Percentiles rank a stretch among this genome's conserved stretches.
phyloP scores from a whole-genome alignment of 345 rosid species.

The Kandelia obovata region DNA sequence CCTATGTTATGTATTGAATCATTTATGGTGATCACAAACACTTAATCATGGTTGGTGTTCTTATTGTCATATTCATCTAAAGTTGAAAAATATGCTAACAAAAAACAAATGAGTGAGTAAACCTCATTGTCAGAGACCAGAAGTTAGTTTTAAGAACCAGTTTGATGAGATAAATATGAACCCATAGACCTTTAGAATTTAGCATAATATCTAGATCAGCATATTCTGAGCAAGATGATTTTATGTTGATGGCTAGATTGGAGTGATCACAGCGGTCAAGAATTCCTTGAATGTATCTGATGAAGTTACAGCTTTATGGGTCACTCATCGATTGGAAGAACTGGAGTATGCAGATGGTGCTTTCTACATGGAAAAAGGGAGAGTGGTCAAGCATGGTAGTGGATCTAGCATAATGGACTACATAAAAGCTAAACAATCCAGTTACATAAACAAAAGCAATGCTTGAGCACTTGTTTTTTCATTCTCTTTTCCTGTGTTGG shows the following conservation, averaged over 20 bases:
- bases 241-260: slow-evolving; percentile 43
- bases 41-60: too few relatives aligned
- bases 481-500: too few relatives aligned
- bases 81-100: too few relatives aligned
- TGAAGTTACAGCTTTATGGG: slow-evolving; percentile 86
- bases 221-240: slow-evolving; percentile 9
- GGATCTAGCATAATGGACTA: slow-evolving; percentile 50
- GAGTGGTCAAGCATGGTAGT: slow-evolving; percentile 58
- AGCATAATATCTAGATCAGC: background rate
- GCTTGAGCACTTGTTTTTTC: slow-evolving; percentile 21
- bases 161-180: too few relatives aligned
- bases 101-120: too few relatives aligned
- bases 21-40: too few relatives aligned
- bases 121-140: too few relatives aligned
- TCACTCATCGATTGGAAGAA: slow-evolving; percentile 91
- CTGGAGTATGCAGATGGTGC: slow-evolving; percentile 87
- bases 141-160: too few relatives aligned
- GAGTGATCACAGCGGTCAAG: slow-evolving; percentile 84
- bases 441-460: slow-evolving; percentile 47
- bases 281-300: slow-evolving; percentile 47
- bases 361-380: slow-evolving; percentile 82
- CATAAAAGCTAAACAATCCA: slow-evolving; percentile 56
- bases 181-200: background rate
- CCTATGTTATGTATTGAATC: too few relatives aligned
- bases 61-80: too few relatives aligned